Evolutionary conservation across 176 grass and related monocot species (phyloP).

Genomic region (Poa annua): DNA sequence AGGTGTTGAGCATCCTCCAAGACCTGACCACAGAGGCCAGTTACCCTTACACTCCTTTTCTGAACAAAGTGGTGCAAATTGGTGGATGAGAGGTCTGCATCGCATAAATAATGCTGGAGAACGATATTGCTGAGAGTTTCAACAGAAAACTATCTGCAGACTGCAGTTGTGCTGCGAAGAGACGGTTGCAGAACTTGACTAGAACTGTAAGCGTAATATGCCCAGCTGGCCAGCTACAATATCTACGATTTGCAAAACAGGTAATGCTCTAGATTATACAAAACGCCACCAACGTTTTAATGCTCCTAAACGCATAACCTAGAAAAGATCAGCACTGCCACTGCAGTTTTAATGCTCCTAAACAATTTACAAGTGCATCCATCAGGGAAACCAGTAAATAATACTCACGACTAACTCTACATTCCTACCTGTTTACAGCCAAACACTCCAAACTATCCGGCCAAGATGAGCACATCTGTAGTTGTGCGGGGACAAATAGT

Average conservation of each 20-base stretch:
- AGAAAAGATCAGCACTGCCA: conserved; percentile 13
- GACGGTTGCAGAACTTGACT: not conserved
- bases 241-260: not conserved
- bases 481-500: conserved; percentile 12
- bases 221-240: not conserved
- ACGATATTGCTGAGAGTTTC: not conserved
- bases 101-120: too few relatives aligned
- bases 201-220: conserved; percentile 11
- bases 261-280: not conserved
- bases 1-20: too few relatives aligned
- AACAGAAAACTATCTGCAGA: not conserved
- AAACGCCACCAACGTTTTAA: not conserved
- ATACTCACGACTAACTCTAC: conserved; percentile 33
- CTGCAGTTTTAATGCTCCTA: conserved; percentile 29
- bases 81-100: too few relatives aligned
- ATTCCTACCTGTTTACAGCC: conserved; percentile 55
- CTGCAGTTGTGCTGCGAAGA: not conserved
- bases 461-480: conserved; percentile 19
- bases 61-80: too few relatives aligned
- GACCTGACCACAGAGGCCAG: too few relatives aligned
- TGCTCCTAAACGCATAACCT: conserved; percentile 18
- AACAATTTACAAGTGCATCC: conserved; percentile 23
- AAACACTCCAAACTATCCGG: conserved; percentile 31
- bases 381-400: conserved; percentile 25
- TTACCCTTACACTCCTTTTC: too few relatives aligned